Conservation (phyloP, 148 eudicot genomes). For the Silene conica region DNA sequence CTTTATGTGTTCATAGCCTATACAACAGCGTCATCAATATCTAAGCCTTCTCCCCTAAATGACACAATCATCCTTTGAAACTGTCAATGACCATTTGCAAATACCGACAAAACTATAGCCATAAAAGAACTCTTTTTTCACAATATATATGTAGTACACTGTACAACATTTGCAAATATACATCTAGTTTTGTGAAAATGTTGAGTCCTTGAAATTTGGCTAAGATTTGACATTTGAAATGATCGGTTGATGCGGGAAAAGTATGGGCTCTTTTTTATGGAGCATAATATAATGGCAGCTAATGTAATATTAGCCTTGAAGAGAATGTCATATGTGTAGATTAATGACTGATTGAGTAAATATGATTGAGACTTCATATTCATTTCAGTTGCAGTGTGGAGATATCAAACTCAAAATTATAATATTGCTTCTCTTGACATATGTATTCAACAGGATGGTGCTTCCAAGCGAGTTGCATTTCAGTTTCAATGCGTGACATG, state of each 20-base stretch:
- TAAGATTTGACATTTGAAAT: neutral
- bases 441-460: constrained; percentile 55
- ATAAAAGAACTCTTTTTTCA: neutral
- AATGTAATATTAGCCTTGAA: neutral
- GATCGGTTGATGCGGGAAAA: neutral
- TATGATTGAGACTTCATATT: neutral
- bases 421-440: constrained; percentile 12
- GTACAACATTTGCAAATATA: too few species aligned
- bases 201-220: neutral
- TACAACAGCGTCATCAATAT: neutral
- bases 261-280: neutral
- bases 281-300: neutral
- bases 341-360: neutral
- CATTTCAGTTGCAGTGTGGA: neutral
- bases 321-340: neutral
- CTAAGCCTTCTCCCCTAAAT: too few species aligned
- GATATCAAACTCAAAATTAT: neutral
- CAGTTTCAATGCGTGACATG: constrained; percentile 89
- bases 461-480: constrained; percentile 63
- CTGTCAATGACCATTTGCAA: neutral
- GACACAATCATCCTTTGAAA: neutral
- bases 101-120: neutral
- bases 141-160: too few species aligned
- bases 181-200: neutral
- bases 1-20: neutral